Evolutionary conservation across 148 eudicot genomes (phyloP).

Genomic region (Tetragonia tetragonoides): DNA sequence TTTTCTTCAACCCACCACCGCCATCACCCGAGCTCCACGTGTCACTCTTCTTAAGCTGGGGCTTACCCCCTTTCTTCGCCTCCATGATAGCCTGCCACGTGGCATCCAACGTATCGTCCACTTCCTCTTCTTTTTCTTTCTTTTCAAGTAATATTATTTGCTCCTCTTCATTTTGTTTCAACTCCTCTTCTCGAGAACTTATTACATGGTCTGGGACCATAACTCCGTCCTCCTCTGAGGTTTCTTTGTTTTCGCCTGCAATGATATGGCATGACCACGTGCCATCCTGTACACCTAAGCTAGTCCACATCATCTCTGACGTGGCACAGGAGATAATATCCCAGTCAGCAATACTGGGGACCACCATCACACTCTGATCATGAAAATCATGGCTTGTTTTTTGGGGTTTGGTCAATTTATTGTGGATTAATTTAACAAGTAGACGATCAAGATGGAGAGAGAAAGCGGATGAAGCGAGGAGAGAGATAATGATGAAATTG

Average conservation of each 20-base stretch:
- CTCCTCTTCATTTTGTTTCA: not conserved
- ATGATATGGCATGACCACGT: too few species aligned
- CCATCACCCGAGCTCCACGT: conserved; percentile 32
- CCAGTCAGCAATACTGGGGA: too few species aligned
- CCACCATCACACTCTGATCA: too few species aligned
- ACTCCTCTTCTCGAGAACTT: too few species aligned
- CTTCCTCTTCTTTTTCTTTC: conserved; percentile 2
- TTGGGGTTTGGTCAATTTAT: not conserved
- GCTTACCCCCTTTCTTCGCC: conserved; percentile 28
- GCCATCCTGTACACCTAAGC: too few species aligned
- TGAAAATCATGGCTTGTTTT: not conserved
- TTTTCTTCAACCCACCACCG: not conserved
- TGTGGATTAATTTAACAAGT: not conserved
- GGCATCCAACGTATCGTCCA: conserved; percentile 42
- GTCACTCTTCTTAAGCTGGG: conserved; percentile 39
- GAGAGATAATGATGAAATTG: conserved; percentile 45
- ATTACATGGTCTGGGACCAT: too few species aligned
- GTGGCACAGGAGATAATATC: too few species aligned
- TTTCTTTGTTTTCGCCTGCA: too few species aligned
- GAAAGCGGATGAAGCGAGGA: conserved; percentile 38
- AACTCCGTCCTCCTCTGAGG: too few species aligned
- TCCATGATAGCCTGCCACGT: conserved; percentile 62
- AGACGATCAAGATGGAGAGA: conserved; percentile 10
- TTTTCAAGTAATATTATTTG: not conserved
- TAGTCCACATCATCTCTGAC: too few species aligned